Evolutionary conservation across 2,329 filamentous ascomycete genomes (phyloP), one percentile per base, ranked within the genome.

Genomic region (Aspergillus quadricinctus): DNA sequence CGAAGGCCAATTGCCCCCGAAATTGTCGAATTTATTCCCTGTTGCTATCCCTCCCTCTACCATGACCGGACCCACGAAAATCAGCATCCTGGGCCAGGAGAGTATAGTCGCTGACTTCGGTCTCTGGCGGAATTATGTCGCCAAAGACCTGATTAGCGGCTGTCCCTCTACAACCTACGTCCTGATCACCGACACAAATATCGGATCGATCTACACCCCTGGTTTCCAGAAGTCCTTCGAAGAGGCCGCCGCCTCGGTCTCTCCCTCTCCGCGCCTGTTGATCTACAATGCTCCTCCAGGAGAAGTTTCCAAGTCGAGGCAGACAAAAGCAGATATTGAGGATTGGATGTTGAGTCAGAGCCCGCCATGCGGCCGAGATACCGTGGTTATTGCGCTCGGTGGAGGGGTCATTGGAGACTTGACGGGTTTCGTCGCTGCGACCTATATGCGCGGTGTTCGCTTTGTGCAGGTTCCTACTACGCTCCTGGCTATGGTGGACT

Each of bases 381-480:
- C 92, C 0, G 90, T 99, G 61, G 87, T 99, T 57, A 90, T 99
- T 71, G 94, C 94, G 25, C 83, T 99, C 9, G 94, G 94, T 31
- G 94, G 94, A 62, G 94, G 94, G 56, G 94, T 99, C 59, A 97
- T 99, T 75, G 94, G 94, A 31, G 94, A 99, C 75, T 89, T 99
- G 88, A 92, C 96, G 61, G 94, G 94, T 52, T 99, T 96, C 72
- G 92, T 97, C 52, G 94, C 94, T 23, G 92, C 94, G 41, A 99
- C 94, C 40, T 99, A 97, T 77, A 99, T 99, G 94, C 88, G 94
- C 64, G 94, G 94, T 55, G 88, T 99, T 60, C 90, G 90, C 64
- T 96, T 96, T 72, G 92, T 97, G 45, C 94, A 99, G 76, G 92
- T 99, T 49, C 94, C 94, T 1, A 99, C 94, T 9, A 96, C 92